Percentiles rank a stretch among this genome's conserved stretches.
These are phyloP conservation scores for Zoysia pacifica DNA, from an alignment of 176 grass and related monocot genomes.

Conservation along the genomic window DNA sequence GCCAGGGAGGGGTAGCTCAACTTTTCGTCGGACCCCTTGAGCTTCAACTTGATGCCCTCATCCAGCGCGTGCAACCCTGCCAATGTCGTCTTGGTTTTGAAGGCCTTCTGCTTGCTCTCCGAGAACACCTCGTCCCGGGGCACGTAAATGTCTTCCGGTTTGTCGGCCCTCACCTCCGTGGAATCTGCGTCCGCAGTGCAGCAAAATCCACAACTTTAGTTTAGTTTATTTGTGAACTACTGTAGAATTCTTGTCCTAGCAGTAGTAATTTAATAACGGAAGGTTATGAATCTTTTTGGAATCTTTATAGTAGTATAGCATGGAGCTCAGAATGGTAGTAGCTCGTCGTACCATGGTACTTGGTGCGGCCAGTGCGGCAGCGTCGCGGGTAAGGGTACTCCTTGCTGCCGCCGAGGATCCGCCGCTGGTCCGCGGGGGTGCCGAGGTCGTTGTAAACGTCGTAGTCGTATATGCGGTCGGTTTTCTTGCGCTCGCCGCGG, in stretches of 20 bases:
- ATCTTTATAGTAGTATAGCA: not conserved
- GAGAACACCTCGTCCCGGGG: slow-evolving; percentile 69
- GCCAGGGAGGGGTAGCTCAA: slow-evolving; percentile 43
- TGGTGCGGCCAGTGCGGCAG: slow-evolving; percentile 63
- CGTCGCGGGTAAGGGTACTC: slow-evolving; percentile 63
- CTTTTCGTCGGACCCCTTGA: not conserved
- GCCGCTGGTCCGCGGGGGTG: slow-evolving; percentile 34
- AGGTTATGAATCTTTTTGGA: too few relatives aligned
- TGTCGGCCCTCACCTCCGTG: slow-evolving; percentile 1
- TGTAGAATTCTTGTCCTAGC: too few relatives aligned
- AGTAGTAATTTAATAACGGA: too few relatives aligned
- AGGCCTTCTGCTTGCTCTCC: slow-evolving; percentile 39
- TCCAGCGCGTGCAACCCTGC: slow-evolving; percentile 31
- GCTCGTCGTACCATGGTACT: slow-evolving; percentile 29
- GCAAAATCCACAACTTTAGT: too few relatives aligned
- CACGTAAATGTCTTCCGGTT: slow-evolving; percentile 34
- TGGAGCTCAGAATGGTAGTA: not conserved
- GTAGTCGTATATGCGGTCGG: slow-evolving; percentile 51
- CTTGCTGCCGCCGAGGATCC: slow-evolving; percentile 50
- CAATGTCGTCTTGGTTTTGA: not conserved
- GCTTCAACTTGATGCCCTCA: not conserved
- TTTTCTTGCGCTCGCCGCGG: slow-evolving; percentile 9
- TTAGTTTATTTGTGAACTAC: too few relatives aligned
- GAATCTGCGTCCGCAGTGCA: not conserved
- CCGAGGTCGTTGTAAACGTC: slow-evolving; percentile 73